Evolutionary conservation across 129 eudicot genomes (phyloP).

Genomic region (Tagetes erecta): DNA sequence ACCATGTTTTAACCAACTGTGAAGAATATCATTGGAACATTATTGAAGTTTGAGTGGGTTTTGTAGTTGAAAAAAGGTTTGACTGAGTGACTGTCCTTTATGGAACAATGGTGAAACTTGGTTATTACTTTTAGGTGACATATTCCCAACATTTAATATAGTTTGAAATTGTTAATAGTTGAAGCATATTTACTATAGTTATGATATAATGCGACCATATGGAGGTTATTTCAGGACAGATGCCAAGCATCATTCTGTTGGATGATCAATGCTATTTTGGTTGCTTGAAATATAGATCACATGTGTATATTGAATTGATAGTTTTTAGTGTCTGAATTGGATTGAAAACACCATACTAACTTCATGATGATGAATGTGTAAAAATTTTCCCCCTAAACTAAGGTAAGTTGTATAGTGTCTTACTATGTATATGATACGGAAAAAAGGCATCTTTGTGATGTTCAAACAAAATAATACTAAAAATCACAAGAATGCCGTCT

Average conservation of each 20-base stretch:
- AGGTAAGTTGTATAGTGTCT: slow-evolving; percentile 3
- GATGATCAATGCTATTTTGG: not conserved
- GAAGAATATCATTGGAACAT: not conserved
- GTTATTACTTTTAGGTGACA: not conserved
- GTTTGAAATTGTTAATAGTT: slow-evolving; percentile 5
- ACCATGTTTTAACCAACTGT: not conserved
- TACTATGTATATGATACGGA: not conserved
- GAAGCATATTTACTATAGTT: slow-evolving; percentile 1
- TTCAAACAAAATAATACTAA: not conserved
- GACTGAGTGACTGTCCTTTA: not conserved
- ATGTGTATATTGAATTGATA: slow-evolving; percentile 5
- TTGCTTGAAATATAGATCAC: slow-evolving; percentile 5
- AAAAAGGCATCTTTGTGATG: slow-evolving; percentile 21
- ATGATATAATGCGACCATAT: not conserved
- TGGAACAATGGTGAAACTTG: not conserved
- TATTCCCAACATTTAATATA: not conserved
- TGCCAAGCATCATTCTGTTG: slow-evolving; percentile 3
- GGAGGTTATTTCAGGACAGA: slow-evolving; percentile 1
- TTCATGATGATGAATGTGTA: slow-evolving; percentile 3
- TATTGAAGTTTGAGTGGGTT: not conserved
- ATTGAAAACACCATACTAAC: slow-evolving; percentile 5
- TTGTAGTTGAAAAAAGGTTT: not conserved
- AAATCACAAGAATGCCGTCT: slow-evolving; percentile 4
- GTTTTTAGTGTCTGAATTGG: not conserved
- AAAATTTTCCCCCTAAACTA: not conserved